These are phyloP conservation scores for Huntiella omanensis DNA, from an alignment of 2,329 filamentous ascomycete genomes.

Conservation along the genomic window DNA sequence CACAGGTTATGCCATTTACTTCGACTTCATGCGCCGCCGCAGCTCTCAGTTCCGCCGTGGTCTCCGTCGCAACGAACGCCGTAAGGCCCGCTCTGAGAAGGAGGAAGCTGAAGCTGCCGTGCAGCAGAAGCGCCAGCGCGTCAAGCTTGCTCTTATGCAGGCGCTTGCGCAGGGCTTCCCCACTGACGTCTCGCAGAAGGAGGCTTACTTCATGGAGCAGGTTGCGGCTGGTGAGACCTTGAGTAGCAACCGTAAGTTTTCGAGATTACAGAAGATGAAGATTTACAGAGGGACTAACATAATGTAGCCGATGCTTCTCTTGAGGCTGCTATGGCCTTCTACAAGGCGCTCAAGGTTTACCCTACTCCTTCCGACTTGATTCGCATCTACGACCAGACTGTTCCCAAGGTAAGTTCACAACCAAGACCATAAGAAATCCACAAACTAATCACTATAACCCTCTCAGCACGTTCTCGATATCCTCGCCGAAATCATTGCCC, in stretches of 20 bases:
- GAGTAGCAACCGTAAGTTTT: constrained; percentile 55
- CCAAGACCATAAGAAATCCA: neutral
- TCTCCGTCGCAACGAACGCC: constrained; percentile 57
- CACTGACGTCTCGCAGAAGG: constrained; percentile 73
- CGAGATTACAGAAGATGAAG: neutral
- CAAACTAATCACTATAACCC: neutral
- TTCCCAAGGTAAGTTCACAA: constrained; percentile 53
- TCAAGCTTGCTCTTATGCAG: constrained; percentile 57
- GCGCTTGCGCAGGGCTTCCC: constrained; percentile 89
- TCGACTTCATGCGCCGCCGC: constrained; percentile 47
- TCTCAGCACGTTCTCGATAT: constrained; percentile 74
- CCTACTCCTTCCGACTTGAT: constrained; percentile 85
- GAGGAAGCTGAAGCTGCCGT: constrained; percentile 49
- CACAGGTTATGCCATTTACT: constrained; percentile 48
- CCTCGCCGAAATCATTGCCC: constrained; percentile 92
- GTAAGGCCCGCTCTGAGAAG: constrained; percentile 51
- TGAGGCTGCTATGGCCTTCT: constrained; percentile 86
- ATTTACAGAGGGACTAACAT: neutral
- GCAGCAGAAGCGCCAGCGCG: constrained; percentile 49
- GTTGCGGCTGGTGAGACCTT: constrained; percentile 75
- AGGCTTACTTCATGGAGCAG: constrained; percentile 92
- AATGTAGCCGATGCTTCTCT: constrained; percentile 43
- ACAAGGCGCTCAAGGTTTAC: constrained; percentile 97
- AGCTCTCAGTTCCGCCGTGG: constrained; percentile 46
- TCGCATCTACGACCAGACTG: constrained; percentile 94